Evolutionary conservation across 1,284 basidiomycete species (phyloP), one percentile per base, ranked within the genome.

Genomic region (Trametes polyzona): DNA sequence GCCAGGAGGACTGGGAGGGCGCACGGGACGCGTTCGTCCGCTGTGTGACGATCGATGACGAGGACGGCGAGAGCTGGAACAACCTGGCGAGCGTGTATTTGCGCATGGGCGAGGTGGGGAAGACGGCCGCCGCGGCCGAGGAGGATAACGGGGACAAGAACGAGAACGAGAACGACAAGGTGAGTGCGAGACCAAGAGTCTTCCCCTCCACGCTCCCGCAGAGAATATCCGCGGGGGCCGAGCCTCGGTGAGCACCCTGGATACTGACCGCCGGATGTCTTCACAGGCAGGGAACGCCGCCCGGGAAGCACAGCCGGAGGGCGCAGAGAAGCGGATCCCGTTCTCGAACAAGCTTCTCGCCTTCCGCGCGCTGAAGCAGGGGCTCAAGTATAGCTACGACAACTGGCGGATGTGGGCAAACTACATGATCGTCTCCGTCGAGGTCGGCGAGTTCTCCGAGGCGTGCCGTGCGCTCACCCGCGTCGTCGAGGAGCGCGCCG

Each of bases 381-480:
- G 96, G 4, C 82, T 99, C 57, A 89, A 88, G 64, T 86, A 84
- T 69, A 83, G 84, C 49, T 92, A 93, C 72, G 89, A 95, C 50
- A 96, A 96, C 68, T 99, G 96, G 96, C 84, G 93, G 16, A 96
- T 99, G 86, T 99, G 97, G 97, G 82, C 83, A 64, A 99, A 99
- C 77, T 98, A 96, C 78, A 96, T 96, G 91, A 80, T 98, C 64
- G 90, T 99, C 33, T 84, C 93, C 7, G 82, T 98, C 73, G 95
- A 98, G 67, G 91, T 98, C 14, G 96, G 96, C 7, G 92, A 98
- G 73, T 81, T 98, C 41, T 78, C 86, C 8, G 96, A 99, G 71
- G 91, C 95, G 0, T 88, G 86, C 50, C 88, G 93, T 23, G 96
- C 96, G 0, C 80, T 95, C 44, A 82, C 82, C 0, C 87, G 95